Percentiles rank a stretch among this genome's conserved stretches.
These are phyloP conservation scores for Brettanomyces naardenensis DNA, from an alignment of 805 yeast species.

Conservation along the genomic window DNA sequence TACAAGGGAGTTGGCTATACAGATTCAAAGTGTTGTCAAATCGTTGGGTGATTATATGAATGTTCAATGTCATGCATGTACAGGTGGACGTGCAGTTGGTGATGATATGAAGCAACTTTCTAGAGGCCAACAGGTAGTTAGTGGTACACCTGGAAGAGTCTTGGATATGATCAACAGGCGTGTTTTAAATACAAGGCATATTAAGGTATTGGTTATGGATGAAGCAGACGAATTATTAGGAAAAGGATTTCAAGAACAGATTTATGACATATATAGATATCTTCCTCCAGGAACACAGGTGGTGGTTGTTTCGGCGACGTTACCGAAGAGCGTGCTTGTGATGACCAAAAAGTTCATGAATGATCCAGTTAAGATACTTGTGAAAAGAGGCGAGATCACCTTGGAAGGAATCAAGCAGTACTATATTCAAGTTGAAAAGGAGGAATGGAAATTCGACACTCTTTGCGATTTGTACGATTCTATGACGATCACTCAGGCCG, in stretches of 20 bases:
- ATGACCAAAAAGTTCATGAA: constrained; percentile 91
- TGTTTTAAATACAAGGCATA: constrained; percentile 67
- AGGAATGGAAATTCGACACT: constrained; percentile 92
- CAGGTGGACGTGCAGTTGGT: constrained; percentile 90
- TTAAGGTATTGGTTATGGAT: constrained; percentile 92
- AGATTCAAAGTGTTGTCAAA: constrained; percentile 88
- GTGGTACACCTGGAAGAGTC: constrained; percentile 98
- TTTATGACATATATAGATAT: constrained; percentile 84
- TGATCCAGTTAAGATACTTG: constrained; percentile 89
- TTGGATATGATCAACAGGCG: constrained; percentile 92
- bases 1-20: constrained; percentile 94
- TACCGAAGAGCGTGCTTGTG: constrained; percentile 87
- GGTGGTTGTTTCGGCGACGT: constrained; percentile 89
- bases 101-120: constrained; percentile 82
- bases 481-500: constrained; percentile 93
- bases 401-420: constrained; percentile 94
- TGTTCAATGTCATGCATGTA: constrained; percentile 89
- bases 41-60: constrained; percentile 88
- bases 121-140: constrained; percentile 86
- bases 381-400: constrained; percentile 91
- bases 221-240: constrained; percentile 97
- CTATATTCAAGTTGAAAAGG: constrained; percentile 84
- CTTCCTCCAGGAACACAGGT: constrained; percentile 89
- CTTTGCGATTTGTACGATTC: constrained; percentile 93
- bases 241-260: constrained; percentile 91